Base-by-base conservation (phyloP, 345 rosid species). In the Gossypium bickii region DNA sequence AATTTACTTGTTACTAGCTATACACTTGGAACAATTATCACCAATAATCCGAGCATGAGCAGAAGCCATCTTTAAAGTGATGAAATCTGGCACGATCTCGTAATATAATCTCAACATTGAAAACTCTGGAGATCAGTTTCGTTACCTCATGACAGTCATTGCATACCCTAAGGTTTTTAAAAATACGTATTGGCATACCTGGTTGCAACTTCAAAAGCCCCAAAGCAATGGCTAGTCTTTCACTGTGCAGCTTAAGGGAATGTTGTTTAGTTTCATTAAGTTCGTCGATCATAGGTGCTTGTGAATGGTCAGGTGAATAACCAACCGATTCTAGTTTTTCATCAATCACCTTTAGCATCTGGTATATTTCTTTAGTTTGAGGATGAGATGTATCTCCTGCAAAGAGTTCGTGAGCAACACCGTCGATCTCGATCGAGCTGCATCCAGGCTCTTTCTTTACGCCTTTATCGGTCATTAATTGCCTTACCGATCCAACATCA, bases 361-460 rank as follows among this genome's bases (percentile, higher is more conserved):
- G 76, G 70, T 89, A 93, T 41, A 92, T 87, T 67, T 90, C 82
- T 58, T 81, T 79, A 0, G 93, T 86, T 49, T 75, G 83, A 48
- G 96, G 92, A 70, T 92, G 97, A 11, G 89, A 83, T 0, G 92
- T 88, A 78, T 92, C 98, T 75, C 97, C 98, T 0, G 97, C 89
- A 18, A 90, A 93, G 58, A 93, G 86, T 77, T 93, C 93, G n/a
- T 93, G 96, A 18, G 83, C 53, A 44, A 80, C 44, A 38, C 96
- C 96, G 45, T 84, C 77, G n/a, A 92, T 79, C 82, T 93, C 98
- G 34, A 90, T 86, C 62, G 82, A 87, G 78, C 96, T 93, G 71
- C 98, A 93, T 13, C 98, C 98, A 0, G 97, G 98, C 76, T 92
- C 89, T 83, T 90, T 92, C 4, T 73, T 73, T 24, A 93, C 59